Evolutionary conservation across 768 basidiomycete species (phyloP), one percentile per base, ranked within the genome.

Genomic region (Tylopilus rubrobrunneus): DNA sequence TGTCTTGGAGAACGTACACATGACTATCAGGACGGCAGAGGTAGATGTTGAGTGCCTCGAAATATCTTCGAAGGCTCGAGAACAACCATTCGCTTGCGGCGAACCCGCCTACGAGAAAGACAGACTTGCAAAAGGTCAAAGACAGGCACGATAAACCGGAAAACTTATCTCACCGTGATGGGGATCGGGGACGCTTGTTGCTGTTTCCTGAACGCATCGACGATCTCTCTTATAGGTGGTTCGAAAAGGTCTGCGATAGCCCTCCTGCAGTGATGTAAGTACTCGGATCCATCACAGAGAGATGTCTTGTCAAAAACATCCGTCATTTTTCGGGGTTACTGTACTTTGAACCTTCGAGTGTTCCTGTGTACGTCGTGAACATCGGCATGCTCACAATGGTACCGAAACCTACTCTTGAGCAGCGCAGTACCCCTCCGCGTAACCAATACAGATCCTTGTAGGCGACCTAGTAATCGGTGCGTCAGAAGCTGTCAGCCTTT

Each of bases 21-120:
- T 81, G 78, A 34, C 73, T 76, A 52, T 83, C 80, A 1, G 82
- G 83, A 9, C 79, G 72, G 48, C 75, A 72, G 17, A 83, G 63
- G 29, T 64, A 70, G 36, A 81, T 60, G n/a, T 74, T 73, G 0
- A 71, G 60, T 5, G 67, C 57, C 5, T 68, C 67, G 10, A 84
- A 66, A 6, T 67, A 60, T 47, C 61, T 65, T 39, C 73, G 73
- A 2, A 84, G 73, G 44, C 71, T 67, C 2, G 66, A 56, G 55
- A 76, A 80, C 17, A 83, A 62, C 72, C 74, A 81, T 42, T 77
- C 74, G 53, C 74, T 81, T 1, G 78, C 76, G 10, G 76, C 75
- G 62, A 82, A 82, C 0, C 79, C 80, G 6, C 81, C 80, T 2
- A 83, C 79, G 1, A 85, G 73, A 49, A 81, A 74, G 23, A 79